Evolutionary conservation across 805 yeast species (phyloP).

Genomic region (Komagataella populi): DNA sequence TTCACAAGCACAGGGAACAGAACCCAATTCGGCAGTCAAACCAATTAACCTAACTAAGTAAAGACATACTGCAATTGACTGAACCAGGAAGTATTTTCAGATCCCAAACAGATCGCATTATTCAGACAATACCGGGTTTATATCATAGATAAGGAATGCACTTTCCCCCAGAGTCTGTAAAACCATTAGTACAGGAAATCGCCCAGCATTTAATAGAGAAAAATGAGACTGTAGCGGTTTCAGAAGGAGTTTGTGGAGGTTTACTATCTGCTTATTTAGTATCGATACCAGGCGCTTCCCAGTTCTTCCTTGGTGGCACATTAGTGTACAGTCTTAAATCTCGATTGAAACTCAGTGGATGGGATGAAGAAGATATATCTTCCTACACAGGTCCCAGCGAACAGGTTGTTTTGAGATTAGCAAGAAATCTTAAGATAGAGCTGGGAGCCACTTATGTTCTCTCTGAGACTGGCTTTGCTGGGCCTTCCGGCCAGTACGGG

Average conservation of each 20-base stretch:
- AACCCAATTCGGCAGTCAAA: background rate
- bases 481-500: slow-evolving; percentile 35
- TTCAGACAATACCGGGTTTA: background rate
- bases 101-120: background rate
- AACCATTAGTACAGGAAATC: slow-evolving; percentile 37
- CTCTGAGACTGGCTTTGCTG: slow-evolving; percentile 84
- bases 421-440: slow-evolving; percentile 67
- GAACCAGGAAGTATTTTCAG: background rate
- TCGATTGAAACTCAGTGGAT: slow-evolving; percentile 62
- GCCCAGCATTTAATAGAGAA: slow-evolving; percentile 38
- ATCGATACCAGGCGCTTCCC: slow-evolving; percentile 75
- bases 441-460: slow-evolving; percentile 73
- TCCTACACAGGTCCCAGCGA: slow-evolving; percentile 76
- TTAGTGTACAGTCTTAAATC: slow-evolving; percentile 68
- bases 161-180: slow-evolving; percentile 52
- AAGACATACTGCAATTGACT: background rate
- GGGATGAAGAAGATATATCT: slow-evolving; percentile 58
- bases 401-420: slow-evolving; percentile 59
- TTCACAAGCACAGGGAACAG: background rate
- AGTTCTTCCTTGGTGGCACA: slow-evolving; percentile 75
- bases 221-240: slow-evolving; percentile 58
- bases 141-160: slow-evolving; percentile 9
- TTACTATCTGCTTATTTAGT: slow-evolving; percentile 68
- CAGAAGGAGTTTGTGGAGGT: slow-evolving; percentile 90
- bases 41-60: background rate